Conservation (phyloP, 805 yeast species). For the Metschnikowia borealis region DNA sequence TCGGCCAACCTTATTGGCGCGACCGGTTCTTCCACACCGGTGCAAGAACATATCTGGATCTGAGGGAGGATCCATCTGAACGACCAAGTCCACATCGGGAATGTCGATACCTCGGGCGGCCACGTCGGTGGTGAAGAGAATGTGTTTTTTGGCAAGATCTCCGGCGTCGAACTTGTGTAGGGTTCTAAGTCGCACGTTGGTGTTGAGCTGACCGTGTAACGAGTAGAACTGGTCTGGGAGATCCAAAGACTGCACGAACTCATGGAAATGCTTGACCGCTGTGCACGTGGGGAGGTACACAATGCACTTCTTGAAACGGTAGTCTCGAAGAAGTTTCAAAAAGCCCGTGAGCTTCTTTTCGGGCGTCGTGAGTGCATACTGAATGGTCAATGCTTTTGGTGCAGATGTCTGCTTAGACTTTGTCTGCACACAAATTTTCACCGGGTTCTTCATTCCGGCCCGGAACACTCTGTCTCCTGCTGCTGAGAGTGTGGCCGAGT, state of each 20-base stretch:
- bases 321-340: slow-evolving; percentile 48
- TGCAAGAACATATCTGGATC: slow-evolving; percentile 90
- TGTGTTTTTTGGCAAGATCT: slow-evolving; percentile 43
- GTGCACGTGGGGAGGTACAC: slow-evolving; percentile 92
- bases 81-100: slow-evolving; percentile 88
- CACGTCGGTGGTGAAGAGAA: slow-evolving; percentile 92
- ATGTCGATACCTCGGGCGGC: slow-evolving; percentile 97
- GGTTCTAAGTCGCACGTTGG: slow-evolving; percentile 73
- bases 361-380: slow-evolving; percentile 58
- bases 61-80: slow-evolving; percentile 94
- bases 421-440: slow-evolving; percentile 73
- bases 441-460: slow-evolving; percentile 92
- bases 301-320: slow-evolving; percentile 71
- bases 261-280: slow-evolving; percentile 73
- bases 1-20: slow-evolving; percentile 81
- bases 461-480: slow-evolving; percentile 77
- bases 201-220: slow-evolving; percentile 86
- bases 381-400: slow-evolving; percentile 63
- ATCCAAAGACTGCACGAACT: slow-evolving; percentile 42
- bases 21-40: slow-evolving; percentile 91
- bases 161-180: slow-evolving; percentile 55
- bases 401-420: slow-evolving; percentile 31
- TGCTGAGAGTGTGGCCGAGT: slow-evolving; percentile 87
- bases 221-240: slow-evolving; percentile 48
- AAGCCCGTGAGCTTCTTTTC: slow-evolving; percentile 57